A percentile compares a stretch with the other conserved stretches of the same genome.
These are phyloP conservation scores for Aspergillus latus DNA, from an alignment of 2,329 filamentous ascomycete genomes.

Conservation along the genomic window DNA sequence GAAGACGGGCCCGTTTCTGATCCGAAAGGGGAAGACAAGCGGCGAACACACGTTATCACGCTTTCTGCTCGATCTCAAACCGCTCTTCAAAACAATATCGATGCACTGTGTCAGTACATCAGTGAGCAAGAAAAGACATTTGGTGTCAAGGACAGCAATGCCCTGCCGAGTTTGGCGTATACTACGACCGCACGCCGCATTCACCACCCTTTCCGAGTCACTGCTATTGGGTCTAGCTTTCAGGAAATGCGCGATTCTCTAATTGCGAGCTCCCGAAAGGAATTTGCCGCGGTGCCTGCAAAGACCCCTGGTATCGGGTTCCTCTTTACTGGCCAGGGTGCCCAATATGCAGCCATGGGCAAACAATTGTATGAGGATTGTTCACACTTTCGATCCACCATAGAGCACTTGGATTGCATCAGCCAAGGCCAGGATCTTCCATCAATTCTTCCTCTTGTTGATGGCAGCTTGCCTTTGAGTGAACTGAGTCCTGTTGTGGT, in stretches of 20 bases:
- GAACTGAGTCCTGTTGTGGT: conserved; percentile 27
- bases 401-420: conserved; percentile 35
- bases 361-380: conserved; percentile 34
- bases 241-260: conserved; percentile 13
- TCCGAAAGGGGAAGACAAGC: conserved; percentile 48
- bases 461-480: conserved; percentile 30
- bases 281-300: conserved; percentile 18
- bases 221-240: conserved; percentile 24
- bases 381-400: conserved; percentile 30
- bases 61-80: conserved; percentile 52
- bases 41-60: conserved; percentile 57
- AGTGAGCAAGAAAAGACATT: conserved; percentile 14
- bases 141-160: conserved; percentile 47
- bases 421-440: conserved; percentile 35
- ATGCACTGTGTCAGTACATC: conserved; percentile 56
- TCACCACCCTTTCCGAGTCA: conserved; percentile 41
- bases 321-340: conserved; percentile 41
- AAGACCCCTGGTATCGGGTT: conserved; percentile 24
- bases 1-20: conserved; percentile 57
- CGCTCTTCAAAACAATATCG: conserved; percentile 55
- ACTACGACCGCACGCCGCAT: conserved; percentile 62
- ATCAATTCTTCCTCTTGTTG: conserved; percentile 37
- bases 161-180: conserved; percentile 57
- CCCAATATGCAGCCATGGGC: conserved; percentile 38
- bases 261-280: conserved; percentile 11